Evolutionary conservation across 495 filamentous ascomycete species (phyloP).

Genomic region (Penicilliopsis zonata): DNA sequence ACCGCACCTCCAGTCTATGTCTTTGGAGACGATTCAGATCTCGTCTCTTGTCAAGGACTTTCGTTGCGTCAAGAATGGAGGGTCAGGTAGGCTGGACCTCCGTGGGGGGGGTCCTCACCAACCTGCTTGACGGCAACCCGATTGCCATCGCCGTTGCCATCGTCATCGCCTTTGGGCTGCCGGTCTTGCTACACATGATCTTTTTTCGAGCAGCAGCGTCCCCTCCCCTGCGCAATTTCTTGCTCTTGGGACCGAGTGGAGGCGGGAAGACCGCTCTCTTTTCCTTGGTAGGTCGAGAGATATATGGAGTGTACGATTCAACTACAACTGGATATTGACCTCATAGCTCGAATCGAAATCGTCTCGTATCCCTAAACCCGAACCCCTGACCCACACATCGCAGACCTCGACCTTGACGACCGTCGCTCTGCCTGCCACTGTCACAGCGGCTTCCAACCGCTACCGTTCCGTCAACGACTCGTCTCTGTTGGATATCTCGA

Average conservation of each 20-base stretch:
- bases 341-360: conserved; percentile 37
- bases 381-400: conserved; percentile 60
- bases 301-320: background rate
- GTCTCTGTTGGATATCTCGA: conserved; percentile 47
- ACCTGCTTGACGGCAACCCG: conserved; percentile 30
- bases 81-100: conserved; percentile 23
- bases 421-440: conserved; percentile 54
- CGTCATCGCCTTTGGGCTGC: conserved; percentile 58
- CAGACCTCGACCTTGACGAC: conserved; percentile 63
- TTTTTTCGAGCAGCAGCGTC: conserved; percentile 56
- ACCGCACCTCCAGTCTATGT: too few species aligned
- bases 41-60: too few species aligned
- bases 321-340: conserved; percentile 1
- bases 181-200: conserved; percentile 64
- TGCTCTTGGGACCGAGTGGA: conserved; percentile 74
- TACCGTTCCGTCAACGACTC: conserved; percentile 63
- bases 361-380: conserved; percentile 14
- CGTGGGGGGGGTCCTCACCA: conserved; percentile 24
- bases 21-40: too few species aligned
- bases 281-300: conserved; percentile 47
- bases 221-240: conserved; percentile 62
- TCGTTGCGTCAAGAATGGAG: conserved; percentile 11
- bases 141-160: conserved; percentile 50
- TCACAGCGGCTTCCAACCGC: conserved; percentile 49
- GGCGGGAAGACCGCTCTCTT: conserved; percentile 82